phyloP scores from a whole-genome alignment of 768 basidiomycete species.

The Rhodotorula babjevae region DNA sequence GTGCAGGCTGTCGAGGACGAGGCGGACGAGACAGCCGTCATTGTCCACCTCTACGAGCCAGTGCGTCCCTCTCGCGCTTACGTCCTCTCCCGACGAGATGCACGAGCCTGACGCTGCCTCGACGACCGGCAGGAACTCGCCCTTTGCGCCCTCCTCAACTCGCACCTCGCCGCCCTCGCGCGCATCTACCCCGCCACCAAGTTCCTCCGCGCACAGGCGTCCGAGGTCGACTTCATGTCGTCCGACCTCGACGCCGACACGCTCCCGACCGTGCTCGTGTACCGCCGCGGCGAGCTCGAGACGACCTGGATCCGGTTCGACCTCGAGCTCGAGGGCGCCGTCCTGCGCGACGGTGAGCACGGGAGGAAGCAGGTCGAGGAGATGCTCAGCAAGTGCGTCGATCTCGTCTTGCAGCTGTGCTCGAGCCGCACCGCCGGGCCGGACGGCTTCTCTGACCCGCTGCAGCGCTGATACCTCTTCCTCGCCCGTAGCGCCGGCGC shows the following conservation, averaged over 20 bases:
- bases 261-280: conserved; percentile 42
- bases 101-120: no score
- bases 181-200: conserved; percentile 40
- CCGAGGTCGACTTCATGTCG: conserved; percentile 41
- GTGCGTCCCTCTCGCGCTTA: conserved; percentile 21
- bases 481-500: neutral
- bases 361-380: conserved; percentile 5
- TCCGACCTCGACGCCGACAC: conserved; percentile 38
- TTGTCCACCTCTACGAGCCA: conserved; percentile 41
- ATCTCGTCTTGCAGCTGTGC: no score
- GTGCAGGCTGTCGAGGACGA: conserved; percentile 42
- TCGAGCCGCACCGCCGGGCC: no score
- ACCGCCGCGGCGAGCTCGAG: conserved; percentile 40
- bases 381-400: conserved; percentile 10
- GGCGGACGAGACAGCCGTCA: conserved; percentile 27
- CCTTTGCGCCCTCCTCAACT: conserved; percentile 37
- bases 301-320: conserved; percentile 40
- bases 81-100: no score
- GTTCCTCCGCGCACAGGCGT: conserved; percentile 39
- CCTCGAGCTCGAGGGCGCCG: conserved; percentile 16
- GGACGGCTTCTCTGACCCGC: no score
- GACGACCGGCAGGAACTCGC: conserved; percentile 32
- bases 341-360: conserved; percentile 9
- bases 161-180: conserved; percentile 40
- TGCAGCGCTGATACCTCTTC: neutral